These are phyloP conservation scores for Gynochthodes officinalis DNA, from an alignment of 257 asterid species.

Conservation along the genomic window DNA sequence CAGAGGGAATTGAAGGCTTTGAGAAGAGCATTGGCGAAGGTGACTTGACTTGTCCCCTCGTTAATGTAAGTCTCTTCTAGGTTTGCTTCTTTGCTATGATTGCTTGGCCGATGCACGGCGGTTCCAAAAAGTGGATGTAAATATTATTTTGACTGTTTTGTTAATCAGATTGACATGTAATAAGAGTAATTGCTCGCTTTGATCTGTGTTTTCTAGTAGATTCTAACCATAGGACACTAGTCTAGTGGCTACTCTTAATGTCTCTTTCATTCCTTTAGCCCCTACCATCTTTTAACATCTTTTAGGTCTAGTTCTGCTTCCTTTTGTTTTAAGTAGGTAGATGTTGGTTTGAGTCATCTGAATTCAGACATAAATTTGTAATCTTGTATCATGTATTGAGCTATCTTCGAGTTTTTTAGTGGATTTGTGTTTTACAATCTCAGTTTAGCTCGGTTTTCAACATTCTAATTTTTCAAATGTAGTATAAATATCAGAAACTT, in stretches of 20 bases:
- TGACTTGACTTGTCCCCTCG: slow-evolving; percentile 32
- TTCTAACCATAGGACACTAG: background rate
- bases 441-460: background rate
- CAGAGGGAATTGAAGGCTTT: slow-evolving; percentile 12
- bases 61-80: slow-evolving; percentile 25
- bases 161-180: slow-evolving; percentile 11
- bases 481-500: background rate
- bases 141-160: slow-evolving; percentile 4
- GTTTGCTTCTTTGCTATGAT: slow-evolving; percentile 8
- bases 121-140: slow-evolving; percentile 11
- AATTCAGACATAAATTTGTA: background rate
- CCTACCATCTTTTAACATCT: background rate
- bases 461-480: background rate
- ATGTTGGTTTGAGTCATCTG: background rate
- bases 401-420: background rate
- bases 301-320: background rate
- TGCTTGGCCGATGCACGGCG: background rate
- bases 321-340: background rate
- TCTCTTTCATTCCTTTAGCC: background rate
- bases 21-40: slow-evolving; percentile 37
- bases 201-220: background rate
- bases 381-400: background rate
- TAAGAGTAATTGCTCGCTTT: background rate
- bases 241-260: background rate
- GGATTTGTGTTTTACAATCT: background rate